A percentile compares a stretch with the other conserved stretches of the same genome.
Evolutionary conservation across 176 grass and related monocot genomes (phyloP).

Genomic region (Avena eriantha): DNA sequence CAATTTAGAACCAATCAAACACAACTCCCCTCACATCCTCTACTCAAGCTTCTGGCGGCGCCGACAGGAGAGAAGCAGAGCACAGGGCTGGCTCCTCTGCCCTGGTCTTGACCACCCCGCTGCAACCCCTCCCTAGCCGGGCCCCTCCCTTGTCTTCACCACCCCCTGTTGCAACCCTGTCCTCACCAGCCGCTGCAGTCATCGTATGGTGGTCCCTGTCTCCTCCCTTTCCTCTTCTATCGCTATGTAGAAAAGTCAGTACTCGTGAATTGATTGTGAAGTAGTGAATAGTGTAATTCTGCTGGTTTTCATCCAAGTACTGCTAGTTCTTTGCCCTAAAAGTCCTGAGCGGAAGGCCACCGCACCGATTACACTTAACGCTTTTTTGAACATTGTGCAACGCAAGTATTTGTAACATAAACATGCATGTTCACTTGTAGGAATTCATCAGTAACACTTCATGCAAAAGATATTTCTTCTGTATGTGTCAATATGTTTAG

Average conservation of each 20-base stretch:
- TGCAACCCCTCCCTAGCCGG: background rate
- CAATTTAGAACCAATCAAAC: background rate
- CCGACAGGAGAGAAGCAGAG: background rate
- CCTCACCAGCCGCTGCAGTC: too few relatives aligned
- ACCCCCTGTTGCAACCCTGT: background rate
- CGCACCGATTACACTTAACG: background rate
- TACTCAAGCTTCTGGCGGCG: background rate
- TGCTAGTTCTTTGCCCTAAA: background rate
- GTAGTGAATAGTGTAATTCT: background rate
- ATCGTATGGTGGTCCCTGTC: background rate
- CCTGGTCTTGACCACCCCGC: background rate
- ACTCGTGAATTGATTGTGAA: background rate
- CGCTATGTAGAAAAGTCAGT: background rate
- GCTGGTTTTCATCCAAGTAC: background rate
- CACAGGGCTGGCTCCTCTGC: background rate
- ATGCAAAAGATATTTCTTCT: background rate
- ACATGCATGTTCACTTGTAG: background rate
- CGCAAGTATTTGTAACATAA: background rate
- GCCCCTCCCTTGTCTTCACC: too few relatives aligned
- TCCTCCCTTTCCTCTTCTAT: background rate
- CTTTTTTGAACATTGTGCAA: background rate
- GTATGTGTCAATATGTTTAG: background rate
- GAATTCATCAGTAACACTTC: background rate
- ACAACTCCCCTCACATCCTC: background rate
- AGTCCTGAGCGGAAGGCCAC: background rate